These are phyloP conservation scores for Striga hermonthica DNA, from an alignment of 305 asterid species.

Conservation along the genomic window DNA sequence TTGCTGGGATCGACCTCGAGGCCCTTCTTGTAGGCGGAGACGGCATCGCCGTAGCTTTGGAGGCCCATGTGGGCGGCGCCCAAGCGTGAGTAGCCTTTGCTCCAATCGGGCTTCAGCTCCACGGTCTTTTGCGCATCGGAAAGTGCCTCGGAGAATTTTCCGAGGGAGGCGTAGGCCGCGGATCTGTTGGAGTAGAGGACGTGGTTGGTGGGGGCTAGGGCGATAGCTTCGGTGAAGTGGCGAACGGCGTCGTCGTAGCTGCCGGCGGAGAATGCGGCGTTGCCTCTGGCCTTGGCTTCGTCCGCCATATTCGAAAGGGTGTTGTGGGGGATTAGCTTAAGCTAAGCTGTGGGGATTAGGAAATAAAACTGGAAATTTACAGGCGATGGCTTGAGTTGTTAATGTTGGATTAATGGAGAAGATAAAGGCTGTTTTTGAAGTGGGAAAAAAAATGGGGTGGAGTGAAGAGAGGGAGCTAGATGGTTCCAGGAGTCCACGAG, in stretches of 20 bases:
- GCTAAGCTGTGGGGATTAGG: no score
- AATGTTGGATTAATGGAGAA: no score
- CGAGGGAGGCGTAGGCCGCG: slow-evolving; percentile 76
- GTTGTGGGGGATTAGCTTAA: no score
- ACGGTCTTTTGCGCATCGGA: slow-evolving; percentile 74
- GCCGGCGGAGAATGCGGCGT: slow-evolving; percentile 84
- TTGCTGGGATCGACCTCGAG: slow-evolving; percentile 71
- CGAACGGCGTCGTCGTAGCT: slow-evolving; percentile 52
- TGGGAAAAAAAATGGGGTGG: no score
- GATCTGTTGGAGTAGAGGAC: slow-evolving; percentile 90
- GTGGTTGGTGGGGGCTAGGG: slow-evolving; percentile 65
- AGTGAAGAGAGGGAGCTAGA: no score
- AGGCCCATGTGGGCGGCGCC: slow-evolving; percentile 81
- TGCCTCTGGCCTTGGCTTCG: slow-evolving; percentile 91
- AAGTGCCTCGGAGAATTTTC: slow-evolving; percentile 59
- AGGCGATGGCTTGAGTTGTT: no score
- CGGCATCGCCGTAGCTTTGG: slow-evolving; percentile 49
- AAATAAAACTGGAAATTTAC: no score
- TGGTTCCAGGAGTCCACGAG: no score
- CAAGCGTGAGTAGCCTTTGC: slow-evolving; percentile 79
- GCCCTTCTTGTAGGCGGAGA: slow-evolving; percentile 63
- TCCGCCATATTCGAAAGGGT: slow-evolving; percentile 54
- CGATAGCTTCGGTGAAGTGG: slow-evolving; percentile 73
- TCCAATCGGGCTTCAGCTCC: slow-evolving; percentile 80
- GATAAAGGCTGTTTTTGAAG: no score